These are phyloP conservation scores for Rhododendron ovatum DNA, from an alignment of 148 eudicot genomes.

Conservation along the genomic window DNA sequence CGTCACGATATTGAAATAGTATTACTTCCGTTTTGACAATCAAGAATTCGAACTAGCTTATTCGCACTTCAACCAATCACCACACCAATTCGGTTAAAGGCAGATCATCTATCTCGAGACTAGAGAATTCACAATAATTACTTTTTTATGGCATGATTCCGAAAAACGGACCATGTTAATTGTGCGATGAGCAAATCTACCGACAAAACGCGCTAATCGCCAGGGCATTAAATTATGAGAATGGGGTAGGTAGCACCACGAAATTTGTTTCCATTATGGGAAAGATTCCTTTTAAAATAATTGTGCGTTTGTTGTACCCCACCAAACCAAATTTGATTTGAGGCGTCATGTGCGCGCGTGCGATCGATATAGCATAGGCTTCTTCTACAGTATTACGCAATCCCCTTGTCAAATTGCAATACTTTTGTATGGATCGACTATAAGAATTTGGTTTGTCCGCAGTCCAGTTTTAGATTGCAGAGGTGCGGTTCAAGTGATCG, in stretches of 20 bases:
- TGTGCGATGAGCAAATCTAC: not conserved
- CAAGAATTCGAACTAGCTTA: too few species aligned
- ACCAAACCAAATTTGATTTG: not conserved
- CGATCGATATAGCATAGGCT: not conserved
- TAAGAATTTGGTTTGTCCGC: too few species aligned
- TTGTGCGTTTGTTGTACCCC: not conserved
- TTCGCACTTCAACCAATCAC: not conserved
- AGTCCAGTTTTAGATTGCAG: too few species aligned
- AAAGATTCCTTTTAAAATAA: conserved; percentile 13
- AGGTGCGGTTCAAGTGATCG: accelerated
- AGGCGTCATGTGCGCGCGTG: conserved; percentile 8
- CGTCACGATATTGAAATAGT: not conserved
- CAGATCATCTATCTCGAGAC: too few species aligned
- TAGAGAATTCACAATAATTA: too few species aligned
- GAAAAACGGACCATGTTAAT: too few species aligned
- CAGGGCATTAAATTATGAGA: not conserved
- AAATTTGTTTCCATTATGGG: conserved; percentile 22
- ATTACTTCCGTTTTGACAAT: not conserved
- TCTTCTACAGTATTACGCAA: not conserved
- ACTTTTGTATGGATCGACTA: too few species aligned
- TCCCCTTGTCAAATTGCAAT: too few species aligned
- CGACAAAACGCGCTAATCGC: too few species aligned
- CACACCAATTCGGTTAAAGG: too few species aligned
- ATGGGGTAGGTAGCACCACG: not conserved
- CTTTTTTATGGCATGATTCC: too few species aligned